Evolutionary conservation across 2,329 filamentous ascomycete species (phyloP), one percentile per base, ranked within the genome.

Genomic region (Apiospora koreana): DNA sequence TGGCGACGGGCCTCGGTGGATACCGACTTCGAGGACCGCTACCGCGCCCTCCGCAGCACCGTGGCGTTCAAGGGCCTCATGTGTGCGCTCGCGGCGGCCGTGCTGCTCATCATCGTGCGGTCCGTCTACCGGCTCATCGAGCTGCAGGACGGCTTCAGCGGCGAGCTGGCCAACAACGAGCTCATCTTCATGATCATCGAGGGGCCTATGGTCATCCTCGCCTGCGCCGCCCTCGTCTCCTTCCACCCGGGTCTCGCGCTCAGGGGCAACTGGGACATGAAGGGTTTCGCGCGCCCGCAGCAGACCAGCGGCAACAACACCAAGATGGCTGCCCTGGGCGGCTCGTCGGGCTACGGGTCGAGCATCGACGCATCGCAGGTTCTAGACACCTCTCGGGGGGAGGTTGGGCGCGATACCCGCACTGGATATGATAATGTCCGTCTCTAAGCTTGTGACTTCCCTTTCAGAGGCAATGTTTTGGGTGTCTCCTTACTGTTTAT

Each of bases 91-190:
- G 76, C 79, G 0, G 45, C 65, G 8, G 85, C 88, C 0, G 87
- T 88, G 10, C 43, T 90, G 5, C 83, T 85, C 50, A 88, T 91
- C 73, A 83, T 90, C 54, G 84, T 84, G n/a, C 81, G 89, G 10
- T 89, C 86, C 68, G 83, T 86, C 28, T 92, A 89, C 75, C 84
- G 89, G 28, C 84, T 91, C 25, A 86, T 84, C 0, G 89, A 92
- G 79, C 77, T 92, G 71, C 85, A 84, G 70, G 81, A 87, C 25
- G 89, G 89, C 2, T 91, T 88, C 81, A 74, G 70, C 1, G 88
- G 87, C 0, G 75, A 97, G 21, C 75, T 91, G 73, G 85, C 89
- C 65, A 76, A 77, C 64, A 77, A 87, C 42, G 79, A 88, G 75
- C 73, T 76, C 0, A 74, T 85, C 9, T 88, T 87, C 73, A 85